Evolutionary conservation across 2,329 filamentous ascomycete genomes (phyloP).

Genomic region (Colletotrichum siamense): DNA sequence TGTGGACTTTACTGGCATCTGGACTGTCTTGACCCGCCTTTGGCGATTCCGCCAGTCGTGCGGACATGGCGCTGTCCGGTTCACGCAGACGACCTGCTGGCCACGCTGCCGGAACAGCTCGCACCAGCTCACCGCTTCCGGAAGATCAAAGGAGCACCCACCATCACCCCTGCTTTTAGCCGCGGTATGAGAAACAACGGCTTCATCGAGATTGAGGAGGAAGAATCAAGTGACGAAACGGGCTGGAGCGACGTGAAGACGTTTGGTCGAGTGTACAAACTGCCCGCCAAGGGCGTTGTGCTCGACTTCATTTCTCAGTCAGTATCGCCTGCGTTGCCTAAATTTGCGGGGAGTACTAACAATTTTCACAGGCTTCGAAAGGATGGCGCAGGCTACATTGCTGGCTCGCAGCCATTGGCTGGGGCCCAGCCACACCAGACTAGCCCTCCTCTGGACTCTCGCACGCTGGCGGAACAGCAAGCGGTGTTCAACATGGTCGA

Average conservation of each 20-base stretch:
- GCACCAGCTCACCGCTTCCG: conserved; percentile 67
- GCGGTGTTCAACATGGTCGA: conserved; percentile 68
- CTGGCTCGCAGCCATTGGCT: conserved; percentile 25
- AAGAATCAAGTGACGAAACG: conserved; percentile 59
- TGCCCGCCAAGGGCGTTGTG: conserved; percentile 69
- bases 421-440: conserved; percentile 18
- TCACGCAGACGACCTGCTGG: conserved; percentile 80
- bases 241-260: conserved; percentile 64
- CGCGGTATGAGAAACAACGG: conserved; percentile 77
- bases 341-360: conserved; percentile 16
- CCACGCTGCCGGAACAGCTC: conserved; percentile 58
- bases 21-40: conserved; percentile 86
- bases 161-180: conserved; percentile 56
- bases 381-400: conserved; percentile 43
- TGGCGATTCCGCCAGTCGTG: conserved; percentile 77
- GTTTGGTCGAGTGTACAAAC: conserved; percentile 69
- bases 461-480: conserved; percentile 67
- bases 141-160: conserved; percentile 60
- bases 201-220: conserved; percentile 72
- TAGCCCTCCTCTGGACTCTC: conserved; percentile 41
- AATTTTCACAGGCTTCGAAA: conserved; percentile 35
- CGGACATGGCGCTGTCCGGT: conserved; percentile 89
- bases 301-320: conserved; percentile 75
- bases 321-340: conserved; percentile 29
- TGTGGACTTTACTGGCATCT: conserved; percentile 89